These are phyloP conservation scores for Kuraishia cidri DNA, from an alignment of 805 yeast species.

Conservation along the genomic window DNA sequence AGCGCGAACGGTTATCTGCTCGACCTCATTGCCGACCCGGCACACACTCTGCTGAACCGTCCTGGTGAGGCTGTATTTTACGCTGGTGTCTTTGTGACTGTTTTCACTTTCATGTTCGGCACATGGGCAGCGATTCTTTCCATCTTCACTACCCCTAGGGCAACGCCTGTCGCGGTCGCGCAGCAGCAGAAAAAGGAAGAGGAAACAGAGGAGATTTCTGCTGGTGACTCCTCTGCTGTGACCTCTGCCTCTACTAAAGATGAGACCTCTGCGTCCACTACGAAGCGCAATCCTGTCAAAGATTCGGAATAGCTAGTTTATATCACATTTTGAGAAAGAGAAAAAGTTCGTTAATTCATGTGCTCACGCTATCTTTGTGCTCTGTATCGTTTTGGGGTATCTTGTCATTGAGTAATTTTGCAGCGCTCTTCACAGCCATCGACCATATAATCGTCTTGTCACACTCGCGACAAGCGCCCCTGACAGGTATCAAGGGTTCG, in stretches of 20 bases:
- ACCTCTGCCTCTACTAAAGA: slow-evolving; percentile 14
- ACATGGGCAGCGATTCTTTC: slow-evolving; percentile 26
- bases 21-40: slow-evolving; percentile 35
- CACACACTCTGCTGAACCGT: slow-evolving; percentile 28
- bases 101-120: slow-evolving; percentile 33
- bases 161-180: neutral
- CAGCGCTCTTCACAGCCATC: no score
- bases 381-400: no score
- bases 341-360: no score
- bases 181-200: slow-evolving; percentile 6
- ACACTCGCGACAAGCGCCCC: no score
- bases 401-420: no score
- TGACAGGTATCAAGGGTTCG: no score
- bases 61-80: slow-evolving; percentile 45
- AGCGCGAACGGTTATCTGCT: slow-evolving; percentile 22
- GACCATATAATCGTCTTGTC: no score
- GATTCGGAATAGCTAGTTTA: no score
- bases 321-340: no score
- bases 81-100: slow-evolving; percentile 28
- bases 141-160: slow-evolving; percentile 8
- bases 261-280: slow-evolving; percentile 20
- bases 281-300: no score
- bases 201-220: slow-evolving; percentile 6
- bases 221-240: slow-evolving; percentile 1
- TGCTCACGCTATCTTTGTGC: no score